phyloP scores from a whole-genome alignment of 73 alveolate genomes.

The Uronychia setigera region DNA sequence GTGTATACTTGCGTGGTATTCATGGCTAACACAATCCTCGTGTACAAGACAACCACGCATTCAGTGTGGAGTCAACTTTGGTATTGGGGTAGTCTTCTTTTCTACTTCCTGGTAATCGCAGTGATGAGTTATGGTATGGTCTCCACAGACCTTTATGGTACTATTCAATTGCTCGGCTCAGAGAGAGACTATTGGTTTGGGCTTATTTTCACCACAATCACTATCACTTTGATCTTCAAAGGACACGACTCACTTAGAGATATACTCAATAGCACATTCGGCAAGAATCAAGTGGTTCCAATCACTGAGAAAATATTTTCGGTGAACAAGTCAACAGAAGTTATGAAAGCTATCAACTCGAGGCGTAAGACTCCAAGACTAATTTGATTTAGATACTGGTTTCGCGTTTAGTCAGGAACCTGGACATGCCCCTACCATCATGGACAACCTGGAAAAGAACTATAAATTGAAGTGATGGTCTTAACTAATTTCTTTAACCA shows the following conservation, averaged over 20 bases:
- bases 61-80: constrained; percentile 21
- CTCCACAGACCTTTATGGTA: constrained; percentile 21
- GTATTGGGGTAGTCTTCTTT: constrained; percentile 14
- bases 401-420: constrained; percentile 73
- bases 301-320: constrained; percentile 4
- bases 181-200: background rate
- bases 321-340: background rate
- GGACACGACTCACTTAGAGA: constrained; percentile 42
- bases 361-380: background rate
- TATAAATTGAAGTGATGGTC: too few species aligned
- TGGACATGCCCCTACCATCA: constrained; percentile 67
- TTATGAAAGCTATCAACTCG: background rate
- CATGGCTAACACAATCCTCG: constrained; percentile 82
- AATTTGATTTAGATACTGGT: constrained; percentile 48
- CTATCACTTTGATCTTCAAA: constrained; percentile 48
- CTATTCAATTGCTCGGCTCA: constrained; percentile 8
- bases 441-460: constrained; percentile 17
- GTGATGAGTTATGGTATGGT: constrained; percentile 13
- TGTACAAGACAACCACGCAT: constrained; percentile 44
- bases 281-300: background rate
- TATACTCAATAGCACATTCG: background rate
- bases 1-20: constrained; percentile 88
- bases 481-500: too few species aligned
- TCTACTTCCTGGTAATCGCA: constrained; percentile 31
- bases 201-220: background rate